Base-by-base conservation (phyloP, 1,139 yeast species). In the Yamadazyma diospyri region DNA sequence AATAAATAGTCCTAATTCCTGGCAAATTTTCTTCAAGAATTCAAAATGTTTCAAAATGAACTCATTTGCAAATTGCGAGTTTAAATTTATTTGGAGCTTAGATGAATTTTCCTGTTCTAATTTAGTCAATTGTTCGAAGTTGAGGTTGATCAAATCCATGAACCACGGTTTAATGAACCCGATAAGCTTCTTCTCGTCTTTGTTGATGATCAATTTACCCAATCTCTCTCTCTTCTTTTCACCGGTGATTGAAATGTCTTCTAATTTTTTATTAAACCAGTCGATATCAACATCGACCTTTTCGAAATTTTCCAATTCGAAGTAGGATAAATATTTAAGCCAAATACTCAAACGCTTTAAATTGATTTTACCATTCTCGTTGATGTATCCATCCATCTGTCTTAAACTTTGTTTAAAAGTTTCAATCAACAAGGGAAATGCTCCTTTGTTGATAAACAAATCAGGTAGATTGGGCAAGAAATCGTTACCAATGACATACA, bases 391-490 rank as follows among this genome's bases (percentile, higher is more conserved):
- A 54, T 86, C 95, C 36, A 80, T 64, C 40, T 73, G 74, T 45
- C 74, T 72, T 51, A 92, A 69, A 15, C 89, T 78, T 50, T 81
- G 81, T 53, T 88, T 92, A 64, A 94, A 92, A 10, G 96, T 83
- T 43, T 81, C 85, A 47, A 92, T 69, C 49, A 94, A 72, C 25
- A 88, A 73, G 10, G 97, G 96, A 64, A 94, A 83, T 0, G 98
- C 98, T 47, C 97, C 97, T 49, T 89, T 92, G 53, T 88, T 89
- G 48, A 94, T 76, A 57, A 86, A 88, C 50, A 94, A 69, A 56
- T 89, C 95, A 1, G 99, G 98, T 48, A 94, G 72, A 54, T 92
- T 87, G n/a, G 99, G 98, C 51, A 94, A 73, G 77, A 94, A 94
- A 72, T 94, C 99, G 54, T 94, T 94, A 50, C 99, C 99, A 51